A percentile compares a stretch with the other conserved stretches of the same genome.
Conservation (phyloP, 257 asterid genomes). For the Orobanche coerulescens region DNA sequence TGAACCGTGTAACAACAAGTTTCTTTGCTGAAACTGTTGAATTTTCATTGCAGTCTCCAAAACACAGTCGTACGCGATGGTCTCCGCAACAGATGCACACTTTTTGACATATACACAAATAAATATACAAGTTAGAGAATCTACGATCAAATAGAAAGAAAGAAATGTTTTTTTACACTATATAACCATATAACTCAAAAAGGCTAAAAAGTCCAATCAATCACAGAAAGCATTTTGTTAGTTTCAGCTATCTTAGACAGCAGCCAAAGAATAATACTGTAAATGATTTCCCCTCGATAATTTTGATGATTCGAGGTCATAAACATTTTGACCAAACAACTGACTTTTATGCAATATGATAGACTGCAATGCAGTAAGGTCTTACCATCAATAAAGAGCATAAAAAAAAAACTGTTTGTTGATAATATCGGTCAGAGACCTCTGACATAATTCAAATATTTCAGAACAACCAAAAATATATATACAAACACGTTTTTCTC, state of each 20-base stretch:
- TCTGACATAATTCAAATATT: background rate
- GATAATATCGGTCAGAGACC: background rate
- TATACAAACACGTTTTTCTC: background rate
- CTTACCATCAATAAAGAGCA: background rate
- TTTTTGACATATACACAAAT: constrained; percentile 18
- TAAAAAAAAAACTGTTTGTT: no score
- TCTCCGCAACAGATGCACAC: constrained; percentile 88
- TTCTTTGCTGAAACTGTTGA: constrained; percentile 80
- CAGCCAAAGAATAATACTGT: background rate
- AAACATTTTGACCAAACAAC: background rate
- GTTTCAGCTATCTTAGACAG: background rate
- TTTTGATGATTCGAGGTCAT: background rate
- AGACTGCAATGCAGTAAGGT: background rate
- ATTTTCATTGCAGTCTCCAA: constrained; percentile 91
- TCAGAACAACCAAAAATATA: background rate
- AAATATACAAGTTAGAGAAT: constrained; percentile 5
- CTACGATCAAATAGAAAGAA: background rate
- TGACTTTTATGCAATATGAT: background rate
- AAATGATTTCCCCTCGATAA: background rate
- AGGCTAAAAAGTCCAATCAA: background rate
- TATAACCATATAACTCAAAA: background rate
- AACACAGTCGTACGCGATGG: constrained; percentile 82
- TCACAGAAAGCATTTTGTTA: background rate
- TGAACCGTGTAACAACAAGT: constrained; percentile 61
- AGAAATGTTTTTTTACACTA: background rate